These are phyloP conservation scores for Taphrina confusa DNA, from an alignment of 1,139 yeast genomes.

Conservation along the genomic window DNA sequence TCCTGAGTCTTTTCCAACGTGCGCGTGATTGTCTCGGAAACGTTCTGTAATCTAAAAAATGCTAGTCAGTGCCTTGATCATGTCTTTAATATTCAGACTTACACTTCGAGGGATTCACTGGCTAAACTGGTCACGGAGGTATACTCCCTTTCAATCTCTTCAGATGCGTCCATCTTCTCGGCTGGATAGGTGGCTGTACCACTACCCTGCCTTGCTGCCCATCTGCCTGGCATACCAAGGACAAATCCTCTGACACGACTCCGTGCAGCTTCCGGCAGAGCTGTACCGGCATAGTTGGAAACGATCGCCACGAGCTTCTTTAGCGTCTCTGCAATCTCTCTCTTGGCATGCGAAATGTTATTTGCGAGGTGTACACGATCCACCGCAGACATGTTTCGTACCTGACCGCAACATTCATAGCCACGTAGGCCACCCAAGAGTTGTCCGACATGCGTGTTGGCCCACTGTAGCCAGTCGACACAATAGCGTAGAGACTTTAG, in stretches of 20 bases:
- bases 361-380: constrained; percentile 40
- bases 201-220: constrained; percentile 49
- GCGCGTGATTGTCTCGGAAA: constrained; percentile 24
- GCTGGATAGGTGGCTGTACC: neutral
- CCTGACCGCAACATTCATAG: constrained; percentile 42
- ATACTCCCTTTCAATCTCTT: constrained; percentile 8
- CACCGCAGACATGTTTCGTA: constrained; percentile 42
- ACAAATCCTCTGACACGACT: constrained; percentile 78
- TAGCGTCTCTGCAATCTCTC: constrained; percentile 83
- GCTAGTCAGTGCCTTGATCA: neutral
- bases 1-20: constrained; percentile 24
- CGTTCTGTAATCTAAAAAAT: constrained; percentile 9
- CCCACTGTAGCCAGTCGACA: constrained; percentile 69
- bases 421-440: constrained; percentile 56
- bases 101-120: constrained; percentile 25
- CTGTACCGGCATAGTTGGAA: constrained; percentile 75
- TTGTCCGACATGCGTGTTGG: constrained; percentile 72
- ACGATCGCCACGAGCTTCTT: constrained; percentile 83
- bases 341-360: constrained; percentile 52
- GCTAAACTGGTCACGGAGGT: constrained; percentile 17
- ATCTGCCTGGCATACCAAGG: constrained; percentile 68
- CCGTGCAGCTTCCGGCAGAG: constrained; percentile 81
- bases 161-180: neutral
- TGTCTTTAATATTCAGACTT: neutral
- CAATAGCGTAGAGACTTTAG: constrained; percentile 71